These are phyloP conservation scores for Hirschioporus abietinus DNA, from an alignment of 768 basidiomycete species.

Conservation along the genomic window DNA sequence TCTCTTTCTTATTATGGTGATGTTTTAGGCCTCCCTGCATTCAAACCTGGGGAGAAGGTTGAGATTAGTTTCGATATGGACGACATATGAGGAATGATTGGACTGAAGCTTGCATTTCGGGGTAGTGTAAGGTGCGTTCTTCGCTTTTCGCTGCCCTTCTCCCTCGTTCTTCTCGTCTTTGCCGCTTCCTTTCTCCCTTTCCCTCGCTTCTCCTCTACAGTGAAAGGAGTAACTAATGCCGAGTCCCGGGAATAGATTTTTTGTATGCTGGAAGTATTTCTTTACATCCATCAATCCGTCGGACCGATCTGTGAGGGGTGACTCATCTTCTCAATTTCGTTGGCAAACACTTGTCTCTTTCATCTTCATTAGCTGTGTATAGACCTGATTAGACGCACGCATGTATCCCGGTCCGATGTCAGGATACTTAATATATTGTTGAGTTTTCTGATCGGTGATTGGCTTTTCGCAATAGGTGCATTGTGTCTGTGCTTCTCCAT, in stretches of 20 bases:
- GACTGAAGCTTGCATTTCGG: neutral
- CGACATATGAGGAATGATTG: constrained; percentile 52
- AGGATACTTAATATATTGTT: neutral
- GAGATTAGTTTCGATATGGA: constrained; percentile 87
- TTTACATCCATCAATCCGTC: neutral
- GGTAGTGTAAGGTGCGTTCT: neutral
- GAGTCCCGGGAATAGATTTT: neutral
- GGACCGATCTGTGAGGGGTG: neutral
- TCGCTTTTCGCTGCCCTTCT: neutral
- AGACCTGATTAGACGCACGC: constrained; percentile 4
- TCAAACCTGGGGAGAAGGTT: constrained; percentile 98
- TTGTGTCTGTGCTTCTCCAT: no score
- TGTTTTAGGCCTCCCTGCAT: constrained; percentile 84
- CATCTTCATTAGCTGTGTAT: neutral
- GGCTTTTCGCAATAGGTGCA: no score
- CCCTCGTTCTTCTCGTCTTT: neutral
- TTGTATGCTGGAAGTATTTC: neutral
- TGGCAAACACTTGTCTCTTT: neutral
- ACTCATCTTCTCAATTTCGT: neutral
- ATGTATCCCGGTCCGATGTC: constrained; percentile 3
- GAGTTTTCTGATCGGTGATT: no score
- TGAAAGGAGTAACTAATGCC: neutral
- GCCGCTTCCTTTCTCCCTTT: neutral
- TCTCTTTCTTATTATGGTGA: constrained; percentile 8
- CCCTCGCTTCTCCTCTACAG: neutral